These are phyloP conservation scores for Colletotrichum limetticola DNA, from an alignment of 2,329 filamentous ascomycete species.

Conservation along the genomic window DNA sequence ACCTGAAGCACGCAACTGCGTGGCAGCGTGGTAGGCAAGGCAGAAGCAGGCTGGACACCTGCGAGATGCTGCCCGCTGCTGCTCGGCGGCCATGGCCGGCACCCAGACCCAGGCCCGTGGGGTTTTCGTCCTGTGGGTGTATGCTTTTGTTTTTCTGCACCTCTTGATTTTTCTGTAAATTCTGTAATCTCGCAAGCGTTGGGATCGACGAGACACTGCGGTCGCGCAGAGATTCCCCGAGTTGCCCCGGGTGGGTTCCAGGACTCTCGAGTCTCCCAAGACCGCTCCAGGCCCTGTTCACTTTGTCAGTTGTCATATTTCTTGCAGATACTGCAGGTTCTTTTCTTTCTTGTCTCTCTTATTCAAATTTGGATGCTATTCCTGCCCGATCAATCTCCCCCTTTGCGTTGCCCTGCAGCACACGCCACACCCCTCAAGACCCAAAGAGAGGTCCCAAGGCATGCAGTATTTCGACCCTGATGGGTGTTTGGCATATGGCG, in stretches of 20 bases:
- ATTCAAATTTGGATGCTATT: neutral
- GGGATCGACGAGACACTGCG: slow-evolving; percentile 2
- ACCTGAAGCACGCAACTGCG: neutral
- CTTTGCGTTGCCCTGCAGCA: neutral
- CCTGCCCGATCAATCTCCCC: neutral
- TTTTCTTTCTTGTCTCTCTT: neutral
- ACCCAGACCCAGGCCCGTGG: slow-evolving; percentile 4
- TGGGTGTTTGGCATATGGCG: slow-evolving; percentile 10
- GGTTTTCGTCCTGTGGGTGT: neutral
- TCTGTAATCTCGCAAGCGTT: neutral
- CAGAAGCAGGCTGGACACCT: neutral
- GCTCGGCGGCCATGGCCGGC: slow-evolving; percentile 3
- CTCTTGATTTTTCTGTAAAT: too few species aligned
- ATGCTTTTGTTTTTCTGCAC: too few species aligned
- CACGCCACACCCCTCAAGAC: neutral
- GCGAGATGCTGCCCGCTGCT: slow-evolving; percentile 1
- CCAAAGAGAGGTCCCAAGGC: neutral
- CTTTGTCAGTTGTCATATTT: neutral
- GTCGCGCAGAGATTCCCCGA: slow-evolving; percentile 5
- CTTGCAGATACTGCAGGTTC: neutral
- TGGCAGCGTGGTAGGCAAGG: neutral
- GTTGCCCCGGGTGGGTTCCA: neutral
- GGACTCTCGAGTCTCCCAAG: too few species aligned
- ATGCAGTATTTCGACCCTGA: slow-evolving; percentile 2
- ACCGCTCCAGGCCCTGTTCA: neutral